Base-by-base conservation (phyloP, 2,329 filamentous ascomycete genomes). In the Hypoxylon sp. region DNA sequence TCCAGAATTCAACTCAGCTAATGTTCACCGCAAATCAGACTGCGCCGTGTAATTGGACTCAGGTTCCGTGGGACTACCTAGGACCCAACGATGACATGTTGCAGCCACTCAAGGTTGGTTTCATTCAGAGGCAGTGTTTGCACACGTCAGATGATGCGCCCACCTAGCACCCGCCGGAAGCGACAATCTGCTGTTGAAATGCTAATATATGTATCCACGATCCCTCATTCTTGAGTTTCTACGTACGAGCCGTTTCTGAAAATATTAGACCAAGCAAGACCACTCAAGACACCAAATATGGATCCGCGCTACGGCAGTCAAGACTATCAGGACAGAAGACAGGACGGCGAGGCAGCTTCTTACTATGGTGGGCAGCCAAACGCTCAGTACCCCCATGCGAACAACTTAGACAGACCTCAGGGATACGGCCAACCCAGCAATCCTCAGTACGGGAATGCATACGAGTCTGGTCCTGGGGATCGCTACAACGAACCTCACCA, bases 301-400 rank as follows among this genome's bases (percentile, higher is more conserved):
- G 63, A 67, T 50, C 59, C 55, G 9, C 38, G 44, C 32, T 61
- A 67, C 52, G 64, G 46, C 28, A 40, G 46, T 33, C 62, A 58
- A 12, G 58, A 40, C 22, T 62, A 56, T 16, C 52, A 48, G 20
- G 46, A 52, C 24, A 46, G 42, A 11, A 44, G 48, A 42, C 61
- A 45, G 24, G 26, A 63, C 9, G 62, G 67, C n/a, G 67, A 69
- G 30, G 54, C 67, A 16, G 18, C 64, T 36, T 58, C 61, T 8
- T 69, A 69, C 55, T 69, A 69, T 16, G 44, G 48, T n/a, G 60
- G 49, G 4, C 60, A 67, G 20, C 8, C 51, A 8, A 62, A 61
- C 57, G 16, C 56, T 38, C 60, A 67, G 14, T 32, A 54, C 46
- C 36, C 52, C 8, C 56, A 61, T 48, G 18, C 49, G 9, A 44